Conservation (phyloP, 2,329 filamentous ascomycete species). For the Neonectria punicea region DNA sequence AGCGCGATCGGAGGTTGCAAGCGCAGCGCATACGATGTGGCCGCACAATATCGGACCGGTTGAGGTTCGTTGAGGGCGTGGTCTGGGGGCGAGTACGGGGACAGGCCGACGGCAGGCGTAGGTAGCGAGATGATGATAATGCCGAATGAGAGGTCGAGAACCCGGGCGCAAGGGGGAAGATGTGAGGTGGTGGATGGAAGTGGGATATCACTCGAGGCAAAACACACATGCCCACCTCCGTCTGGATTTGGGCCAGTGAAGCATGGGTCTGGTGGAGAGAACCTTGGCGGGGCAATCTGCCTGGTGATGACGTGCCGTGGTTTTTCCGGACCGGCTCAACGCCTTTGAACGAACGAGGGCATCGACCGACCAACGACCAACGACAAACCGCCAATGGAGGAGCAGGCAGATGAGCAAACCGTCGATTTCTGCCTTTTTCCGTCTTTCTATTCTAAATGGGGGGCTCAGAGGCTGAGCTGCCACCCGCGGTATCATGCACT, state of each 20-base stretch:
- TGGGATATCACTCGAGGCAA: conserved; percentile 43
- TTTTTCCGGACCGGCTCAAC: conserved; percentile 46
- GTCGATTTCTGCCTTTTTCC: background rate
- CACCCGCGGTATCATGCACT: background rate
- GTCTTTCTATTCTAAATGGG: background rate
- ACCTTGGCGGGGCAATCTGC: conserved; percentile 48
- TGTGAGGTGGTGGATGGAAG: conserved; percentile 36
- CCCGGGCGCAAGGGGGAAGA: conserved; percentile 24
- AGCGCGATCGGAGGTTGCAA: conserved; percentile 33
- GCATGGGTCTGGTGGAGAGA: conserved; percentile 32
- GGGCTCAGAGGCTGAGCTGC: background rate
- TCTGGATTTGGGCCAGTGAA: conserved; percentile 33
- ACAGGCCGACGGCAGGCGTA: conserved; percentile 22
- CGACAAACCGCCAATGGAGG: background rate
- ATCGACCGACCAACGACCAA: background rate
- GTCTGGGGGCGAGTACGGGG: conserved; percentile 11
- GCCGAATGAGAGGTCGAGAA: conserved; percentile 24
- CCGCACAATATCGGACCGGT: conserved; percentile 19
- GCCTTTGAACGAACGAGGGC: conserved; percentile 1
- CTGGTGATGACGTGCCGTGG: conserved; percentile 30
- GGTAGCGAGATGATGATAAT: conserved; percentile 19
- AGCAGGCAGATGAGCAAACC: background rate
- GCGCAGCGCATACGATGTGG: conserved; percentile 42
- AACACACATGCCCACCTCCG: conserved; percentile 42
- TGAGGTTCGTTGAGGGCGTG: conserved; percentile 21